phyloP scores from a whole-genome alignment of 768 basidiomycete genomes.

The Suillus variegatus region DNA sequence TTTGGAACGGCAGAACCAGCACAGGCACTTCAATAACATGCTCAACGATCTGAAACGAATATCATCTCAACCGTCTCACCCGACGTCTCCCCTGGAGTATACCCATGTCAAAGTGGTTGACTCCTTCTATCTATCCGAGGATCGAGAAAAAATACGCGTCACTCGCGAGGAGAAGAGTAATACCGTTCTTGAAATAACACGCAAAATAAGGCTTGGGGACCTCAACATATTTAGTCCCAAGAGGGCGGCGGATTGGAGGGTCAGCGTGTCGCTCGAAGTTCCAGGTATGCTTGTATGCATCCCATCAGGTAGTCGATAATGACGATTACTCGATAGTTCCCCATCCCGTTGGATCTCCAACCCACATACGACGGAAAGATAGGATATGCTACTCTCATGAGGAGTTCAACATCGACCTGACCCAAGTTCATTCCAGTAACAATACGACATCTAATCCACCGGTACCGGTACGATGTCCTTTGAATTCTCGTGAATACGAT shows the following conservation, averaged over 20 bases:
- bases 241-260: slow-evolving; percentile 83
- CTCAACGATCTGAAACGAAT: slow-evolving; percentile 79
- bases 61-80: slow-evolving; percentile 52
- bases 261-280: slow-evolving; percentile 91
- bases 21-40: slow-evolving; percentile 81
- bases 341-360: slow-evolving; percentile 64
- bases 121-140: slow-evolving; percentile 63
- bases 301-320: not conserved
- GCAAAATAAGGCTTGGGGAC: slow-evolving; percentile 83
- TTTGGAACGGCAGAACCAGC: slow-evolving; percentile 63
- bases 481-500: not conserved
- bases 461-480: slow-evolving; percentile 46
- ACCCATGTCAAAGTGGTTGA: slow-evolving; percentile 78
- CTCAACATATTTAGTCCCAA: slow-evolving; percentile 88
- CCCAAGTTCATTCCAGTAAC: slow-evolving; percentile 72
- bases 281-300: slow-evolving; percentile 56
- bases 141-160: slow-evolving; percentile 71
- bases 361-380: slow-evolving; percentile 77
- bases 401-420: slow-evolving; percentile 90
- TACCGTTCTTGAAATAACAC: slow-evolving; percentile 62
- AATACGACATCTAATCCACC: slow-evolving; percentile 34
- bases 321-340: slow-evolving; percentile 44
- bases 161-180: slow-evolving; percentile 79
- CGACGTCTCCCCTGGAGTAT: slow-evolving; percentile 66
- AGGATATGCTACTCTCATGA: slow-evolving; percentile 93